These are phyloP conservation scores for Theileria orientalis DNA, from an alignment of 169 alveolate genomes.

Conservation along the genomic window DNA sequence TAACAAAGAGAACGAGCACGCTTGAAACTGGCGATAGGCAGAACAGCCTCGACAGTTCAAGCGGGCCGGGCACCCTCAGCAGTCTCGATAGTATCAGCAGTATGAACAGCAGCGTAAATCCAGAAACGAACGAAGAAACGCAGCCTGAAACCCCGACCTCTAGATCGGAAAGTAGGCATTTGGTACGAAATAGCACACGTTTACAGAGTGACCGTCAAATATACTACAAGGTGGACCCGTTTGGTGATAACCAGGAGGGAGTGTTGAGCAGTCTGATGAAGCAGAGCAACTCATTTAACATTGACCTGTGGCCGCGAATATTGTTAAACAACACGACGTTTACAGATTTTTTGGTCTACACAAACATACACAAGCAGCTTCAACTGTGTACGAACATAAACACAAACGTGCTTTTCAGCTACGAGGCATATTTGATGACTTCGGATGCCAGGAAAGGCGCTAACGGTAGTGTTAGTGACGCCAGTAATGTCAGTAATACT, in stretches of 20 bases:
- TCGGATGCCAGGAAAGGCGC: neutral
- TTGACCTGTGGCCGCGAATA: constrained; percentile 66
- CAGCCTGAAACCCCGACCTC: neutral
- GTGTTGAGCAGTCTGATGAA: neutral
- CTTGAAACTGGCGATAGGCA: too few species aligned
- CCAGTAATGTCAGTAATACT: neutral
- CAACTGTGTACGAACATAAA: constrained; percentile 27
- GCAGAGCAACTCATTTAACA: constrained; percentile 19
- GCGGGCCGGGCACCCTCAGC: neutral
- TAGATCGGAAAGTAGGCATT: too few species aligned
- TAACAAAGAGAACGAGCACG: too few species aligned
- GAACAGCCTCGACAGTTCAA: neutral
- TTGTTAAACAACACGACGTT: constrained; percentile 1
- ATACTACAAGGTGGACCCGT: constrained; percentile 1
- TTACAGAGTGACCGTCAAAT: neutral
- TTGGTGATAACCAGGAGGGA: neutral
- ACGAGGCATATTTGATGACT: too few species aligned
- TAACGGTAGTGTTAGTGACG: neutral
- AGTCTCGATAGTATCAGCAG: neutral
- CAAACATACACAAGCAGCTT: constrained; percentile 1
- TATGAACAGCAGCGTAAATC: neutral
- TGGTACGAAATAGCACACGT: too few species aligned
- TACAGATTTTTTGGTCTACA: neutral
- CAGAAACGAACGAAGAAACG: neutral
- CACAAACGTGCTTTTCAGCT: neutral